Evolutionary conservation across 805 yeast species (phyloP), one percentile per base, ranked within the genome.

Genomic region (Spencermartinsiella europaea): DNA sequence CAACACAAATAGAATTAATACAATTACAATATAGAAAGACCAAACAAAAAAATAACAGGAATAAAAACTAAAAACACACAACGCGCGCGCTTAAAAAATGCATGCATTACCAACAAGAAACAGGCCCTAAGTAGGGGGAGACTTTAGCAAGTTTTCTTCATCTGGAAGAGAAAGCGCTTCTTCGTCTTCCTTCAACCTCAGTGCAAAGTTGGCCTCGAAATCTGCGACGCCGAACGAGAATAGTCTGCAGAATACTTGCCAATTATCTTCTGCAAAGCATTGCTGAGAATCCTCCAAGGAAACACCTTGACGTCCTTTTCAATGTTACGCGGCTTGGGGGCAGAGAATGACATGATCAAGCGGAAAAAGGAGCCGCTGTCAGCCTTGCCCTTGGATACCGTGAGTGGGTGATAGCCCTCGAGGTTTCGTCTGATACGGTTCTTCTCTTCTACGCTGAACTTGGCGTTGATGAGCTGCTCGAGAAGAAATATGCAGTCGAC

Each of bases 221-320:
- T n/a, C n/a, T n/a, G n/a, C n/a, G n/a, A n/a, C n/a, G n/a, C n/a
- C 12, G 31, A 7, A 21, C 38, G 21, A 25, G 40, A 17, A 25
- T 49, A 50, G 36, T 52, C 62, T 5, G 65, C 68, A 5, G 67
- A 62, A 57, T 82, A 82, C 61, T 82, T 82, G 28, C 79, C 67
- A 28, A 79, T 69, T 12, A 82, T 82, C 56, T 77, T 80, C 21
- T 65, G 61, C 42, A 81, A 57, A 0, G 87, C 87, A 25, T 64
- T 69, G 34, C 68, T 73, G 21, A 82, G 63, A 38, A 72, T 69
- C 17, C 60, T 56, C 88, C 88, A 82, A 21, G 69, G 67, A 55
- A 82, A 77, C 3, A 82, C 85, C 58, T 82, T 82, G 49, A 82
- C 74, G 58, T 81, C 85, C 59, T 82, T 82, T 55, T 80, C 87